Conservation (phyloP, 164 flowering plant genomes). For the Echeveria elegans region DNA sequence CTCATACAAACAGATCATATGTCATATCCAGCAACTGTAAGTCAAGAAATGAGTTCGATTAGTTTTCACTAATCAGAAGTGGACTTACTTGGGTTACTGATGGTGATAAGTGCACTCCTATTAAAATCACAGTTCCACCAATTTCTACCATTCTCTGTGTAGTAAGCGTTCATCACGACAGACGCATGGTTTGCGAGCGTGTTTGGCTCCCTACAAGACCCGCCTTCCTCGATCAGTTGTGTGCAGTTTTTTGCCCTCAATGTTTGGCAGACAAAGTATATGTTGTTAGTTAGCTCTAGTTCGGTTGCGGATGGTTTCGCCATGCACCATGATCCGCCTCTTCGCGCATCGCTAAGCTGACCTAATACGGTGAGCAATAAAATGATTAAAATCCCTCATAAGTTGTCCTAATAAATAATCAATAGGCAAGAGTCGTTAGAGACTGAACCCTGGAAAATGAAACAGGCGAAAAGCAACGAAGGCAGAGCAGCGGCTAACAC, state of each 20-base stretch:
- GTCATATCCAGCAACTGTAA: no score
- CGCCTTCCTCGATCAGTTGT: background rate
- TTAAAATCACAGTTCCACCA: constrained; percentile 17
- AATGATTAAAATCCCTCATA: background rate
- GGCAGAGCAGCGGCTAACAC: background rate
- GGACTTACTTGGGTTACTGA: constrained; percentile 22
- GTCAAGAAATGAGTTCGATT: background rate
- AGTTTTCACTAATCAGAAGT: no score
- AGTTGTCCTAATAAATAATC: no score
- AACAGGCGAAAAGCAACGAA: background rate
- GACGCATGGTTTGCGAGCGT: constrained; percentile 19
- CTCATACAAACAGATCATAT: no score
- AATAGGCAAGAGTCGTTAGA: background rate
- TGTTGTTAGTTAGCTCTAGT: constrained; percentile 5
- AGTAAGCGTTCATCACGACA: constrained; percentile 24
- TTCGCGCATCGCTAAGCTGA: background rate
- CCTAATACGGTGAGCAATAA: no score
- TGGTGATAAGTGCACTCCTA: constrained; percentile 11
- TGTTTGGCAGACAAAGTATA: constrained; percentile 13
- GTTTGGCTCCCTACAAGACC: constrained; percentile 12
- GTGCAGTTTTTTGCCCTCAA: constrained; percentile 9
- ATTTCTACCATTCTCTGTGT: constrained; percentile 8
- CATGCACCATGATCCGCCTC: constrained; percentile 16
- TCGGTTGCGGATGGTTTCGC: constrained; percentile 12
- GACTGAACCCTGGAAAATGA: background rate